Percentiles rank a stretch among this genome's conserved stretches.
phyloP scores from a whole-genome alignment of 1,284 basidiomycete species.

The Moesziomyces globuligerus region DNA sequence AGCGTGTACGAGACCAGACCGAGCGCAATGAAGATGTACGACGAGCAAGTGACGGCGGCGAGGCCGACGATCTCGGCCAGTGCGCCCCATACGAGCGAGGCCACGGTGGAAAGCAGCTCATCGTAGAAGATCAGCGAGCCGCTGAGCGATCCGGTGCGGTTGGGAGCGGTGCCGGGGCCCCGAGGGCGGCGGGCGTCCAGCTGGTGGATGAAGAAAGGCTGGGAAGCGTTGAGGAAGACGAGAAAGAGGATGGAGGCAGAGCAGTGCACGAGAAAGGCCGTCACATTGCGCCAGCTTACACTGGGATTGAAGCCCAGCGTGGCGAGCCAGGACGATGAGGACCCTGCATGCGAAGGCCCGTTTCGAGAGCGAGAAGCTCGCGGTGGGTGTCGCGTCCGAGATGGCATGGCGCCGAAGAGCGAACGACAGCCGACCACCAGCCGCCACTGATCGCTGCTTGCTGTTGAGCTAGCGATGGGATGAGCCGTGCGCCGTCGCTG shows the following conservation, averaged over 20 bases:
- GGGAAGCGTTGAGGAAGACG: slow-evolving; percentile 53
- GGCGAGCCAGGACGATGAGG: slow-evolving; percentile 13
- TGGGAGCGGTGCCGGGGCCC: background rate
- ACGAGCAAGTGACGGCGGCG: slow-evolving; percentile 34
- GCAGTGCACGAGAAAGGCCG: slow-evolving; percentile 47
- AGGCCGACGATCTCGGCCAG: slow-evolving; percentile 44
- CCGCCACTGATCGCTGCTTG: no score
- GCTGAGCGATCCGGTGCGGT: slow-evolving; percentile 48
- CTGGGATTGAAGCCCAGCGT: slow-evolving; percentile 33
- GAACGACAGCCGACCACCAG: no score
- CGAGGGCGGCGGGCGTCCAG: slow-evolving; percentile 16
- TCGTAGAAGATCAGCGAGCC: slow-evolving; percentile 57
- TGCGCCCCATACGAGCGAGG: slow-evolving; percentile 52
- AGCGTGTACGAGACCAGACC: slow-evolving; percentile 46
- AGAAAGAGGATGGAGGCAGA: slow-evolving; percentile 53
- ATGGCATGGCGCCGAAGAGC: background rate
- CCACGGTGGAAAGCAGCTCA: slow-evolving; percentile 49
- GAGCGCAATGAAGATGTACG: slow-evolving; percentile 44
- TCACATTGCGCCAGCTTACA: slow-evolving; percentile 40
- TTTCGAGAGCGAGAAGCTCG: no score
- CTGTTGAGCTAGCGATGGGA: no score
- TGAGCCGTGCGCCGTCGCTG: no score
- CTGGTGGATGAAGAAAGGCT: slow-evolving; percentile 58
- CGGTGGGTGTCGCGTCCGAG: background rate
- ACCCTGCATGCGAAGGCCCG: no score